A percentile compares a stretch with the other conserved stretches of the same genome.
Conservation (phyloP, 2,329 filamentous ascomycete genomes). For the Penicillium verrucosum region DNA sequence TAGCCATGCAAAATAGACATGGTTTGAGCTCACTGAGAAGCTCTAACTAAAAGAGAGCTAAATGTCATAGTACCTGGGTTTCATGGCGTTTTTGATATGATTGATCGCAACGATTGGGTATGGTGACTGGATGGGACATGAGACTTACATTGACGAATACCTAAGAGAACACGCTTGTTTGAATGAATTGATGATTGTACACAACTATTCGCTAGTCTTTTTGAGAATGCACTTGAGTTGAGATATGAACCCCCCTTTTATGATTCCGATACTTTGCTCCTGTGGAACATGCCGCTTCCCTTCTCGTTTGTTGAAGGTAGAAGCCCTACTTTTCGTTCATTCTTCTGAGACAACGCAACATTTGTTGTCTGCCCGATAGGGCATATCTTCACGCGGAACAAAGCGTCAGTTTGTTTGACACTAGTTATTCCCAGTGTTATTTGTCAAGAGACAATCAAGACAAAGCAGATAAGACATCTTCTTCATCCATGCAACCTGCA, state of each 20-base stretch:
- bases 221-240: neutral
- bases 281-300: neutral
- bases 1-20: constrained; percentile 63
- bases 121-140: constrained; percentile 6
- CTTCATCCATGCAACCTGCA: neutral
- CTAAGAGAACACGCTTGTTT: constrained; percentile 13
- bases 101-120: constrained; percentile 1
- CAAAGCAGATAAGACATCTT: neutral
- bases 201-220: neutral
- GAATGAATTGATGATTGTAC: constrained; percentile 23
- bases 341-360: neutral
- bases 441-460: neutral
- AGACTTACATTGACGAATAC: constrained; percentile 15
- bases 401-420: neutral
- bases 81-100: constrained; percentile 14
- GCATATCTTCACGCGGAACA: neutral
- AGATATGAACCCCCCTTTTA: neutral
- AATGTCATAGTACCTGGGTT: neutral
- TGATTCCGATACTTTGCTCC: neutral
- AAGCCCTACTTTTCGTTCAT: neutral
- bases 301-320: neutral
- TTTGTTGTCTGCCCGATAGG: neutral
- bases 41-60: neutral
- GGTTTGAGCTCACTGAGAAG: neutral
- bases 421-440: neutral